Conservation (phyloP, 2,329 filamentous ascomycete genomes). For the Nemania sp. region DNA sequence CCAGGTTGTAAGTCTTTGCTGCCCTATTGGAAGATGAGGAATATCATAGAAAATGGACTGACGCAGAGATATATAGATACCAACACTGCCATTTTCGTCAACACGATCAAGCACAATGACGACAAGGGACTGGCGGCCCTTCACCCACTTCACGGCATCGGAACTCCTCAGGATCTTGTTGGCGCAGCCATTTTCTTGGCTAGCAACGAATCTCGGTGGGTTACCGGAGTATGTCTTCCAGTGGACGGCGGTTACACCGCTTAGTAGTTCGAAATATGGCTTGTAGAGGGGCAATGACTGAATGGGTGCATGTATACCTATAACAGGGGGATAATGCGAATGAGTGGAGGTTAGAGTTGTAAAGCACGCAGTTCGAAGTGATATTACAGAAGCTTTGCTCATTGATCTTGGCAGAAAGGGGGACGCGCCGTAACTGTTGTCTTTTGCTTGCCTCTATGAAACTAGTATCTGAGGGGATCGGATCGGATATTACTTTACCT, state of each 20-base stretch:
- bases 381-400: background rate
- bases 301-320: background rate
- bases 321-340: background rate
- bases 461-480: no score
- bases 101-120: slow-evolving; percentile 24
- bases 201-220: slow-evolving; percentile 17
- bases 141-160: slow-evolving; percentile 12
- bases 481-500: no score
- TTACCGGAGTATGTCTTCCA: slow-evolving; percentile 10
- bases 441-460: no score
- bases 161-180: slow-evolving; percentile 19
- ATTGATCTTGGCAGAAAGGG: no score
- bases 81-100: slow-evolving; percentile 35
- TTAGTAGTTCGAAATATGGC: background rate
- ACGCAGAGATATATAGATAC: slow-evolving; percentile 17
- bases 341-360: background rate
- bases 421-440: no score
- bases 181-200: slow-evolving; percentile 26
- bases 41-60: background rate
- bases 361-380: background rate
- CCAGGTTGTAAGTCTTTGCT: slow-evolving; percentile 57
- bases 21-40: background rate
- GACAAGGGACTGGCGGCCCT: background rate
- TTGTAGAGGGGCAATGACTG: background rate
- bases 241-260: slow-evolving; percentile 27